These are phyloP conservation scores for Phylloporus arenicola DNA, from an alignment of 768 basidiomycete species.

Conservation along the genomic window DNA sequence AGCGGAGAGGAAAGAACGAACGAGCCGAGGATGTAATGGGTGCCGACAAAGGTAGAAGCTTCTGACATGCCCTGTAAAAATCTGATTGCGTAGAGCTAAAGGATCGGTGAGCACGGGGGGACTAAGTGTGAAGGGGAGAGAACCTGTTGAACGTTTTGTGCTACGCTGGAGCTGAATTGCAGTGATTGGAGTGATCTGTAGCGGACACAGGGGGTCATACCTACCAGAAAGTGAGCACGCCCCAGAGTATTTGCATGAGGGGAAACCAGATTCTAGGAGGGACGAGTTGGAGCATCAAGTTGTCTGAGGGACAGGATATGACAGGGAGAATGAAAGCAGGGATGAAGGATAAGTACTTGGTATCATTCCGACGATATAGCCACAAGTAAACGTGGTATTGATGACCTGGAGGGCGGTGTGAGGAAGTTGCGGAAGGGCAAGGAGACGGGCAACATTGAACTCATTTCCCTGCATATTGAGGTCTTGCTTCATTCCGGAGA, in stretches of 20 bases:
- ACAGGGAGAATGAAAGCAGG: too few relatives aligned
- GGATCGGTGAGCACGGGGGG: background rate
- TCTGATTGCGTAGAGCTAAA: slow-evolving; percentile 60
- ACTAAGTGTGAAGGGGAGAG: background rate
- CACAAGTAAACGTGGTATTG: too few relatives aligned
- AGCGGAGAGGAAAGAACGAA: slow-evolving; percentile 29
- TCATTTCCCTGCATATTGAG: too few relatives aligned
- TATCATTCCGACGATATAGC: too few relatives aligned
- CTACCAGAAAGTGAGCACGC: slow-evolving; percentile 51
- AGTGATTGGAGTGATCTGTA: background rate
- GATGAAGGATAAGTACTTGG: too few relatives aligned
- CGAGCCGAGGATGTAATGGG: slow-evolving; percentile 70
- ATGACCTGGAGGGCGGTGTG: too few relatives aligned
- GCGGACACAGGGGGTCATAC: slow-evolving; percentile 26
- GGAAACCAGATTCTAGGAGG: too few relatives aligned
- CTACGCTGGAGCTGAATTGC: slow-evolving; percentile 47
- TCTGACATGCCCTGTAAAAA: slow-evolving; percentile 72
- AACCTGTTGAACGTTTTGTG: slow-evolving; percentile 53
- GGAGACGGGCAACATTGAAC: too few relatives aligned
- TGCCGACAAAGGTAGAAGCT: slow-evolving; percentile 72
- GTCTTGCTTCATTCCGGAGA: too few relatives aligned
- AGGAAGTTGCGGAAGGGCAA: too few relatives aligned
- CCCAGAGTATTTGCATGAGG: slow-evolving; percentile 60
- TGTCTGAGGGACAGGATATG: too few relatives aligned
- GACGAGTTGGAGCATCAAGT: too few relatives aligned